phyloP scores from a whole-genome alignment of 1,139 yeast species.

The Diutina mesorugosa region DNA sequence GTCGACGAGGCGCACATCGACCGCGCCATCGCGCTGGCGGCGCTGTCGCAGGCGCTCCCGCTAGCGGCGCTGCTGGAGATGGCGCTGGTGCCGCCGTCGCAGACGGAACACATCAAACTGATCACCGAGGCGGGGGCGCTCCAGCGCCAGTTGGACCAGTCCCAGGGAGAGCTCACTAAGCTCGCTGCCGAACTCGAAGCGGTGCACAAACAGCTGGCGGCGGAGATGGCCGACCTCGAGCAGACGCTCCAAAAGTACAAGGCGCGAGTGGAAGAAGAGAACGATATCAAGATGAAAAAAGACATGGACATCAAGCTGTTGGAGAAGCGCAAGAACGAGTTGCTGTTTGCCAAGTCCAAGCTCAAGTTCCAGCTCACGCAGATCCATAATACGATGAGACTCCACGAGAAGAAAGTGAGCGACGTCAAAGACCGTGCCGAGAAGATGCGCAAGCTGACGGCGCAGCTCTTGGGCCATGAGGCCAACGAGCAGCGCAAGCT shows the following conservation, averaged over 20 bases:
- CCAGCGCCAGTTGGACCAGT: constrained; percentile 13
- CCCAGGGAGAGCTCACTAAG: constrained; percentile 19
- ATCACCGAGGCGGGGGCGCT: constrained; percentile 11
- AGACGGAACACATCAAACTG: constrained; percentile 10
- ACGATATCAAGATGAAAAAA: constrained; percentile 17
- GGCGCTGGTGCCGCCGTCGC: neutral
- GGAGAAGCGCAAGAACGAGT: constrained; percentile 19
- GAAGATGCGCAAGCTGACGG: constrained; percentile 15
- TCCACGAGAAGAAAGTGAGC: constrained; percentile 12
- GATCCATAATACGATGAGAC: constrained; percentile 11
- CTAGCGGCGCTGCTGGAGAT: neutral
- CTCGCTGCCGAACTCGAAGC: constrained; percentile 14
- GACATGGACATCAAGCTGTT: constrained; percentile 21
- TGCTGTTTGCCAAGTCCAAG: constrained; percentile 21
- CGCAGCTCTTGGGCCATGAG: constrained; percentile 11
- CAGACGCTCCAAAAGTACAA: constrained; percentile 11
- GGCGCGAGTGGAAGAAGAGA: constrained; percentile 19
- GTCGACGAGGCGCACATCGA: neutral
- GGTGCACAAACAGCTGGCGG: constrained; percentile 10
- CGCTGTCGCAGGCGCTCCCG: neutral
- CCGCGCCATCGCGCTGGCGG: neutral
- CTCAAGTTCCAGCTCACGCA: constrained; percentile 15
- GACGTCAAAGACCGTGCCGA: constrained; percentile 14
- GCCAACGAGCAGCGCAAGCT: constrained; percentile 13
- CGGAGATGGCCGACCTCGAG: constrained; percentile 15